A percentile compares a stretch with the other conserved stretches of the same genome.
These are phyloP conservation scores for Rauvolfia tetraphylla DNA, from an alignment of 257 asterid species.

Conservation along the genomic window DNA sequence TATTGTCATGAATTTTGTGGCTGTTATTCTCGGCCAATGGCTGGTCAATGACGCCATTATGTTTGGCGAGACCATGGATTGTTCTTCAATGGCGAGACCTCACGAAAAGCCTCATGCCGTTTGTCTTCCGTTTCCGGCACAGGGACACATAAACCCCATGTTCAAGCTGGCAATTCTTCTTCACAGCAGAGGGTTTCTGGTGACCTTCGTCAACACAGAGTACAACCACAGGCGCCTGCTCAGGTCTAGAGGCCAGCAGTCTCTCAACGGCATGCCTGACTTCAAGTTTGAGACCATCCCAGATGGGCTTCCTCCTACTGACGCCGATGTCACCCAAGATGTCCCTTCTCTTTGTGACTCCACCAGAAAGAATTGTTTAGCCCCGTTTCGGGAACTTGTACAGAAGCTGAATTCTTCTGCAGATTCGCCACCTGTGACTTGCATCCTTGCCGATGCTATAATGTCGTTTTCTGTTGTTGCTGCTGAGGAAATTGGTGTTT, in stretches of 20 bases:
- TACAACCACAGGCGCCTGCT: conserved; percentile 43
- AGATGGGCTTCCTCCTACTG: conserved; percentile 28
- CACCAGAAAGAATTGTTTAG: conserved; percentile 17
- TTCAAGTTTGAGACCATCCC: conserved; percentile 35
- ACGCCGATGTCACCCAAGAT: conserved; percentile 22
- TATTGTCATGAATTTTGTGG: too few species aligned
- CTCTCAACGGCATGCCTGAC: conserved; percentile 17
- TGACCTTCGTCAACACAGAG: conserved; percentile 56
- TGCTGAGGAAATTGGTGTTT: conserved; percentile 26
- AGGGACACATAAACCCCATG: conserved; percentile 44
- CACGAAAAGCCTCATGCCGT: conserved; percentile 30
- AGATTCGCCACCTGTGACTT: conserved; percentile 22
- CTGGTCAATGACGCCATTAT: too few species aligned
- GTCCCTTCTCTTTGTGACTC: conserved; percentile 21
- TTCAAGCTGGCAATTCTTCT: conserved; percentile 55
- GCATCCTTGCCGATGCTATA: conserved; percentile 22
- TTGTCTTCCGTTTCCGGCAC: conserved; percentile 38
- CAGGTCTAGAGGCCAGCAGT: conserved; percentile 21
- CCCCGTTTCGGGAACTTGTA: conserved; percentile 26
- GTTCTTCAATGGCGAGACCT: not conserved
- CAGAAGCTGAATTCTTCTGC: conserved; percentile 5
- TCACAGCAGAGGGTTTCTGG: conserved; percentile 42
- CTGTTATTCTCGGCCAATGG: too few species aligned
- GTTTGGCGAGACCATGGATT: not conserved
- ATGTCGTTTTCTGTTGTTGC: conserved; percentile 27